Conservation (phyloP, 1,284 basidiomycete species). For the Salmacisia buchloeana region DNA sequence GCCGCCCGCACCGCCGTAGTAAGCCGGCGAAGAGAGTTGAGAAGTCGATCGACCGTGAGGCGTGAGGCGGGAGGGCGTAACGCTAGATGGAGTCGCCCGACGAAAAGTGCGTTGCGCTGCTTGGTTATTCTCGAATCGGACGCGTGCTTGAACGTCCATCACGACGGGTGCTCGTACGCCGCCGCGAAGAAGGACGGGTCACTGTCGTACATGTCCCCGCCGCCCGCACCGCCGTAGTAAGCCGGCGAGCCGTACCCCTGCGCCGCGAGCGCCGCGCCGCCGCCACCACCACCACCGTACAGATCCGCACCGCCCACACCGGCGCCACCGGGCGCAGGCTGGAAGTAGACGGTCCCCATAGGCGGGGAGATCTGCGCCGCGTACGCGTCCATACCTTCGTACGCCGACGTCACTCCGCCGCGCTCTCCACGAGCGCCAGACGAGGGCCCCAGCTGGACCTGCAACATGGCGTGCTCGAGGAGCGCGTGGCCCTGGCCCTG, state of each 20-base stretch:
- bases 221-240: neutral
- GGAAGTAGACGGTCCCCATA: conserved; percentile 3
- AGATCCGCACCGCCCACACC: neutral
- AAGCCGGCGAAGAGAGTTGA: too few relatives aligned
- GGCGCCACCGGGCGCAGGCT: neutral
- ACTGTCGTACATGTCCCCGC: neutral
- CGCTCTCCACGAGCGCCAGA: too few relatives aligned
- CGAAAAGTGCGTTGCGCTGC: too few relatives aligned
- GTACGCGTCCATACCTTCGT: conserved; percentile 6
- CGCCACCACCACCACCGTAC: neutral
- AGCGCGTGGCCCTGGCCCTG: neutral
- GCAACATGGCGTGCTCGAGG: neutral
- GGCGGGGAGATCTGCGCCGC: neutral
- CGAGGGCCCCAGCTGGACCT: conserved; percentile 1
- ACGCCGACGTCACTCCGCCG: too few relatives aligned
- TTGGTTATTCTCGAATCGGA: too few relatives aligned
- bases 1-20: neutral
- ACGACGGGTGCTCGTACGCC: neutral
- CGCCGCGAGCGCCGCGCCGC: too few relatives aligned
- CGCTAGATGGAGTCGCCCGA: too few relatives aligned
- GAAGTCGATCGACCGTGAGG: too few relatives aligned
- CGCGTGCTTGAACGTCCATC: too few relatives aligned
- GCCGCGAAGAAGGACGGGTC: conserved; percentile 1
- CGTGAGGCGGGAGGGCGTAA: too few relatives aligned
- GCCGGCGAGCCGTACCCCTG: neutral